Evolutionary conservation across 1,284 basidiomycete species (phyloP), one percentile per base, ranked within the genome.

Genomic region (Sanghuangporus baumii): DNA sequence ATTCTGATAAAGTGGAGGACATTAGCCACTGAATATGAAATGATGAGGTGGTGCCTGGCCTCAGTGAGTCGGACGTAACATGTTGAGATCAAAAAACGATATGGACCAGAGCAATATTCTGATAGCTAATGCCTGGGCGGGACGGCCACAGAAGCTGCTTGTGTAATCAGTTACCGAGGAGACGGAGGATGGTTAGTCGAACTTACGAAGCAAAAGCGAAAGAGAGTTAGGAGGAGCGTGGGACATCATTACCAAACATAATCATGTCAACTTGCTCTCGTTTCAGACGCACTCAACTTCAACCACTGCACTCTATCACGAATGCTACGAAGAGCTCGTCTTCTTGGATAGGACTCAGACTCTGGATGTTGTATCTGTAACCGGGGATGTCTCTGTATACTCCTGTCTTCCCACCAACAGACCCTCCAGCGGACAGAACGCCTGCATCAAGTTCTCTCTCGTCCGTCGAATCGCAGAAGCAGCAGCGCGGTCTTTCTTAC

Each of bases 321-420:
- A 20, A 20, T 12, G 34, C 55, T 37, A 57, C 55, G 55, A 46
- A n/a, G 55, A 57, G 55, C 55, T 37, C 12, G 31, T 36, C 11
- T 41, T 34, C 40, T 26, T 57, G 26, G 55, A 41, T 37, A 16
- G 43, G 8, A 8, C n/a, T 7, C 23, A 7, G 20, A 23, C 8
- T 12, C 55, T 9, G 38, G 34, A 7, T 12, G n/a, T 14, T 31
- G 26, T 41, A 9, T 3, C 18, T 41, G 40, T n/a, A 41, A 37
- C 31, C 20, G 38, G 37, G 26, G 34, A 64, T 64, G 63, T 57
- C 66, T n/a, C 60, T 66, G 38, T 67, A 67, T 46, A 66, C 66
- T 16, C 67, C 67, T 7, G 58, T 68, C 23, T 68, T 68, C 46
- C 67, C 67, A 12, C 60, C 56, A 16, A 61, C 61, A 26, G 50